These are phyloP conservation scores for Gypsophila paniculata DNA, from an alignment of 179 eudicot species.

Conservation along the genomic window DNA sequence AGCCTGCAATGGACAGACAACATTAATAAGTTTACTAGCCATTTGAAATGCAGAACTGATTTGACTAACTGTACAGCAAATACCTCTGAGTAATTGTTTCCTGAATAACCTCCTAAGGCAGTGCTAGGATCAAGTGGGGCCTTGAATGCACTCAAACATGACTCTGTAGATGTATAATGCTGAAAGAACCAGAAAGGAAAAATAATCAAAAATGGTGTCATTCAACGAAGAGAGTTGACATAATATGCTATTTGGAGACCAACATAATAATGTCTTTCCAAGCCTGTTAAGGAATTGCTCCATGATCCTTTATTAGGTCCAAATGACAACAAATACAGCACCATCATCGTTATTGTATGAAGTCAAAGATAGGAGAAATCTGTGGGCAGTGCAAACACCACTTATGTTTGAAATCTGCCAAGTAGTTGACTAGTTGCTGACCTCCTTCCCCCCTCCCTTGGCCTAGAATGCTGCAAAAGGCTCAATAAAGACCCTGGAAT, in stretches of 20 bases:
- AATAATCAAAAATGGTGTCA: conserved; percentile 14
- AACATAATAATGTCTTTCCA: conserved; percentile 3
- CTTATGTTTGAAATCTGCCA: background rate
- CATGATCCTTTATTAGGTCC: background rate
- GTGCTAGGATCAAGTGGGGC: conserved; percentile 99
- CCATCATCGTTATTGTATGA: background rate
- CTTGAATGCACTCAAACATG: conserved; percentile 89
- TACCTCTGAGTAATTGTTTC: conserved; percentile 91
- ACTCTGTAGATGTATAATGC: conserved; percentile 72
- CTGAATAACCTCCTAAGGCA: conserved; percentile 86
- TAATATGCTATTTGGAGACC: background rate
- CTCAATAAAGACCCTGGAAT: background rate
- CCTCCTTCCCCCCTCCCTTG: background rate
- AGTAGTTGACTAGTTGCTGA: background rate
- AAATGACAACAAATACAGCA: conserved; percentile 3
- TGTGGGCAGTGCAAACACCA: background rate
- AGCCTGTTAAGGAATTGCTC: background rate
- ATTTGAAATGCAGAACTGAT: background rate
- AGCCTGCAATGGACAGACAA: conserved; percentile 55
- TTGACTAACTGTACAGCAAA: conserved; percentile 20
- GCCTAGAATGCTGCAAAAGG: background rate
- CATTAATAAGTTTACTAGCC: background rate
- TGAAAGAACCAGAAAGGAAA: conserved; percentile 25
- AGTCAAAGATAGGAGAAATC: background rate
- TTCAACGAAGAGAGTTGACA: background rate